phyloP scores from a whole-genome alignment of 495 filamentous ascomycete genomes.

The Aspergillus saccharolyticus region DNA sequence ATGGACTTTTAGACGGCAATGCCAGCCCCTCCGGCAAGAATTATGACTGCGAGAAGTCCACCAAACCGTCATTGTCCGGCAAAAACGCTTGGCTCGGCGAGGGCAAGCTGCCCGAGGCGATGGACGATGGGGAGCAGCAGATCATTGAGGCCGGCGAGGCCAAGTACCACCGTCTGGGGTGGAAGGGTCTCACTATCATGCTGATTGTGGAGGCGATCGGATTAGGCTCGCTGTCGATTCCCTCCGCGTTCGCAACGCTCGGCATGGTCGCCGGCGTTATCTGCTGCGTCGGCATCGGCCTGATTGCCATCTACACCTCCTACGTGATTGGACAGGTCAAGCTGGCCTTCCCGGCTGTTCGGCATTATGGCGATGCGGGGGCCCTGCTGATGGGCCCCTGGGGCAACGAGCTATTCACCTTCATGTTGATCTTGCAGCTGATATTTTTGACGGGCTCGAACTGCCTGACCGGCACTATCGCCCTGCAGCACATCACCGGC shows the following conservation, averaged over 20 bases:
- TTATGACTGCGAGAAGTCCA: background rate
- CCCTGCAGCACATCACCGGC: conserved; percentile 55
- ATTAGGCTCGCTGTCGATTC: conserved; percentile 55
- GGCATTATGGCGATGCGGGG: conserved; percentile 62
- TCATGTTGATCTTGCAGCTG: conserved; percentile 56
- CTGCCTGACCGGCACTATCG: conserved; percentile 64
- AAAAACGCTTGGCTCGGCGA: conserved; percentile 9
- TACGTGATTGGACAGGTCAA: conserved; percentile 69
- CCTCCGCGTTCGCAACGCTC: conserved; percentile 53
- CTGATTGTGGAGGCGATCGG: conserved; percentile 63
- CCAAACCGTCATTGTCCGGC: background rate
- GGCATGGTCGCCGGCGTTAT: conserved; percentile 56
- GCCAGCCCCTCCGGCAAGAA: background rate
- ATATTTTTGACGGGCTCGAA: conserved; percentile 67
- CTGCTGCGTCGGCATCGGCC: conserved; percentile 50
- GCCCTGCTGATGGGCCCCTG: conserved; percentile 54
- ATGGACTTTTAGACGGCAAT: background rate
- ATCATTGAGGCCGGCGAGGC: conserved; percentile 22
- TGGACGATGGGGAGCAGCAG: conserved; percentile 23
- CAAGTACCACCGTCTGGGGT: conserved; percentile 32
- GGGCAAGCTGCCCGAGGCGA: conserved; percentile 21
- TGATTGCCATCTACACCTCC: conserved; percentile 66
- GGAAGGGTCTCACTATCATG: conserved; percentile 34
- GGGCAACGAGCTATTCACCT: conserved; percentile 55
- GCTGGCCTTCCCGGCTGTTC: conserved; percentile 57